These are phyloP conservation scores for Ceratobasidium sp. DNA, from an alignment of 1,284 basidiomycete species.

Conservation along the genomic window DNA sequence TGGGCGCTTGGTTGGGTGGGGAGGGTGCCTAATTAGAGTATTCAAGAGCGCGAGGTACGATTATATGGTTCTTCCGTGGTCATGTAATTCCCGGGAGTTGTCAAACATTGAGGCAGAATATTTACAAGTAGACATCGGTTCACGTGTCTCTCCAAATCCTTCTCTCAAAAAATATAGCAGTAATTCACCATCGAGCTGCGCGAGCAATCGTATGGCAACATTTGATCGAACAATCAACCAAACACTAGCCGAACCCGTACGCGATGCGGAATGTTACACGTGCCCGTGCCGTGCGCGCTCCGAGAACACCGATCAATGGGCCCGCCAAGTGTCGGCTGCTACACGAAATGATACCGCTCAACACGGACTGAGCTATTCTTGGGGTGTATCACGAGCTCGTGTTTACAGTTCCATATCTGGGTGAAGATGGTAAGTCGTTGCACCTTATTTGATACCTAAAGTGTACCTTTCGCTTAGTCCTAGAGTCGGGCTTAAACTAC, in stretches of 20 bases:
- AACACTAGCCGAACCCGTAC: not conserved
- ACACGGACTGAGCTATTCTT: not conserved
- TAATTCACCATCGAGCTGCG: no score
- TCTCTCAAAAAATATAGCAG: no score
- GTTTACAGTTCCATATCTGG: not conserved
- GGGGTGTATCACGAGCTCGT: not conserved
- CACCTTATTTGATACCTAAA: no score
- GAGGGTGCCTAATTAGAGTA: no score
- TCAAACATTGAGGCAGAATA: no score
- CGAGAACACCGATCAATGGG: constrained; percentile 13
- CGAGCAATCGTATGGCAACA: not conserved
- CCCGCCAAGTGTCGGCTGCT: constrained; percentile 1
- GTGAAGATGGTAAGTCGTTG: not conserved
- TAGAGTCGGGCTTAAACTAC: not conserved
- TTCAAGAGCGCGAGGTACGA: no score
- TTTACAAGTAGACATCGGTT: no score
- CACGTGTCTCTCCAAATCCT: no score
- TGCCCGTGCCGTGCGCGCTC: not conserved
- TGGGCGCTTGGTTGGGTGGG: no score
- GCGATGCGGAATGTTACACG: not conserved
- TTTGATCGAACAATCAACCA: not conserved
- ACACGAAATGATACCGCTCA: not conserved
- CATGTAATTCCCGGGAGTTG: no score
- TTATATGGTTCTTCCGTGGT: no score
- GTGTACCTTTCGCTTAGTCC: not conserved